Evolutionary conservation across 129 eudicot species (phyloP).

Genomic region (Scalesia atractyloides): DNA sequence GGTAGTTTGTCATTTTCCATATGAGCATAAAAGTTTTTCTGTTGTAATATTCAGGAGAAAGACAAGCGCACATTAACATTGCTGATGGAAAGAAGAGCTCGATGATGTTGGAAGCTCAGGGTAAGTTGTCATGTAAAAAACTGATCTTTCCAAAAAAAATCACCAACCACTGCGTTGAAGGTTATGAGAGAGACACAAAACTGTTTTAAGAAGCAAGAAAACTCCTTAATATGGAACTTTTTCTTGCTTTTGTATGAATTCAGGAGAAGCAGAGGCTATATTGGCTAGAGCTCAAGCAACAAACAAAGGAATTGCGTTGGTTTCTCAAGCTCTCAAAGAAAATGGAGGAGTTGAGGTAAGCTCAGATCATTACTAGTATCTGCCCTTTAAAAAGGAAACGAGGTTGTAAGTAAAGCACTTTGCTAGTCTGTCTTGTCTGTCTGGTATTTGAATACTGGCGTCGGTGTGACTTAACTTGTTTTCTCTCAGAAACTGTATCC

Average conservation of each 20-base stretch:
- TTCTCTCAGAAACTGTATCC: not conserved
- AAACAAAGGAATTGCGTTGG: slow-evolving; percentile 68
- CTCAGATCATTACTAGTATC: not conserved
- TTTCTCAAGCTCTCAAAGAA: slow-evolving; percentile 66
- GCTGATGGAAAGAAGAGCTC: slow-evolving; percentile 83
- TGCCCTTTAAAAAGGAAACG: not conserved
- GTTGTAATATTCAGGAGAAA: slow-evolving; percentile 57
- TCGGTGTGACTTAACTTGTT: not conserved
- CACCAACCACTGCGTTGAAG: not conserved
- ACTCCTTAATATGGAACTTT: not conserved
- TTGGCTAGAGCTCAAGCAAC: slow-evolving; percentile 80
- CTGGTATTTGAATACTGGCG: not conserved
- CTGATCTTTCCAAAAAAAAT: not conserved
- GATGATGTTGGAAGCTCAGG: slow-evolving; percentile 83
- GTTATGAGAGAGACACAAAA: not conserved
- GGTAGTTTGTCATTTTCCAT: slow-evolving; percentile 13
- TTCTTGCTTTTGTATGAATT: slow-evolving; percentile 16
- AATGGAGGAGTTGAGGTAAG: slow-evolving; percentile 78
- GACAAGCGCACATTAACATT: slow-evolving; percentile 78
- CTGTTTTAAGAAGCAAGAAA: not conserved
- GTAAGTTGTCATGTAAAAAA: slow-evolving; percentile 35
- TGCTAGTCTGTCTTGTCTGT: not conserved
- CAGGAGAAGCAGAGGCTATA: slow-evolving; percentile 98
- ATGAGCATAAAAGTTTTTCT: not conserved
- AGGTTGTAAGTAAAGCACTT: not conserved